Base-by-base conservation (phyloP, 1,284 basidiomycete genomes). In the Tylopilus orsonianus region DNA sequence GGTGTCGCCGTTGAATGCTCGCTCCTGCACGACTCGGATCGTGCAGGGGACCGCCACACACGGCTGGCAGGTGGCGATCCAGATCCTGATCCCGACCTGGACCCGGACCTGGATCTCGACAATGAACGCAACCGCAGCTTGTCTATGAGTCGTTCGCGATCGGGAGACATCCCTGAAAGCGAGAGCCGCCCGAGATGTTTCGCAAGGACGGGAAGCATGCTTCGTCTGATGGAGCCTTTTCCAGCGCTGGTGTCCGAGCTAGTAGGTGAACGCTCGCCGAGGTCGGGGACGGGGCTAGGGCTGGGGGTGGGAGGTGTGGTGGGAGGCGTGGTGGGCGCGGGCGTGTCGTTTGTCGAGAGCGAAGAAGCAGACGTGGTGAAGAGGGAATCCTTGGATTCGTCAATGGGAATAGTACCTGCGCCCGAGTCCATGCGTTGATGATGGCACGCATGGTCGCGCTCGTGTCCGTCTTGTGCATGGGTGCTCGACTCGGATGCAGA, bases 191-290 rank as follows among this genome's bases (percentile, higher is more conserved):
- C 41, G 24, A 67, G 47, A 19, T 59, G 63, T 20, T 53, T 65
- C 19, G 56, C 56, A 24, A 62, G 52, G 2, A 66, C 50, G 7
- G 62, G 65, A 5, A 65, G 54, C 62, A 68, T 66, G 44, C 64
- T 65, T 7, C 56, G 60, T 32, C 56, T 49, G 8, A 52, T 10
- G 9, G 59, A 60, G 7, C 19, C 30, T 8, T 56, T 59, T 0
- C 52, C 39, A 0, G 37, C 30, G 6, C 38, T 23, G 1, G 30
- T 33, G 2, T 38, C 36, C 1, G 24, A 33, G 4, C 20, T 37
- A 13, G 8, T 24, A 5, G 44, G 30, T 2, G 58, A 48, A 16
- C 41, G 40, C n/a, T 32, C 29, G 1, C 29, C 32, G 13, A 43
- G 5, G 43, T 32, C 32, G 4, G 37, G 46, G 13, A 39, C 18